Base-by-base conservation (phyloP, 805 yeast species). In the Ogataea chonburiensis region DNA sequence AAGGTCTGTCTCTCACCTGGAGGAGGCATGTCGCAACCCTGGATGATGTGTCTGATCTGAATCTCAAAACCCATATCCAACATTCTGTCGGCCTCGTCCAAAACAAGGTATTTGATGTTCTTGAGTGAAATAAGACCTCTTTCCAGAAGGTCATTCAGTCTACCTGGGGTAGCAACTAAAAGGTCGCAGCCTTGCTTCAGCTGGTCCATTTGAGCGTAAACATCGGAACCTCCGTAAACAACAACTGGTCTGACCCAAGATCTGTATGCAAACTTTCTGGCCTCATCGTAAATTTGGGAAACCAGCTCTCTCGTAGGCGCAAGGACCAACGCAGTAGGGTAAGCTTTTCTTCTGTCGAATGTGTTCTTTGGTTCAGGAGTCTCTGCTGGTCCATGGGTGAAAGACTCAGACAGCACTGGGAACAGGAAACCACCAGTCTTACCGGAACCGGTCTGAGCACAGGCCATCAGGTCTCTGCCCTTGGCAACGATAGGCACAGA, bases 1-100 rank as follows among this genome's bases (percentile, higher is more conserved):
- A 93, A 79, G 24, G 99, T 93, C 72, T 93, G 98, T 73, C 99
- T 84, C 56, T 83, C 75, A 43, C 76, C 71, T 39, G 86, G 94
- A 49, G 73, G 80, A 46, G 99, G 97, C 98, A 93, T 93, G 65
- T 88, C 98, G 73, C 94, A 89, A 51, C 85, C 95, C 68, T 91
- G 94, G 46, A 93, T 98, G 60, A 93, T 91, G 65, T 88, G 85
- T 78, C 98, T 86, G 63, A 93, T 93, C 76, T 93, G 98, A 50
- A 97, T 97, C 74, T 93, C 98, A 72, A 93, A 93, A 77, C 98
- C 98, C 98, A 93, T 93, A 79, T 93, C 98, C 71, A 93, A 81
- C 98, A 93, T 93, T 75, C 98, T 86, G 71, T 93, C 98, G 60
- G 98, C 98, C 76, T 91, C 98, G 69, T 91, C 98, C 52, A 93